Evolutionary conservation across 2,329 filamentous ascomycete genomes (phyloP), one percentile per base, ranked within the genome.

Genomic region (Dichotomopilus funicola): DNA sequence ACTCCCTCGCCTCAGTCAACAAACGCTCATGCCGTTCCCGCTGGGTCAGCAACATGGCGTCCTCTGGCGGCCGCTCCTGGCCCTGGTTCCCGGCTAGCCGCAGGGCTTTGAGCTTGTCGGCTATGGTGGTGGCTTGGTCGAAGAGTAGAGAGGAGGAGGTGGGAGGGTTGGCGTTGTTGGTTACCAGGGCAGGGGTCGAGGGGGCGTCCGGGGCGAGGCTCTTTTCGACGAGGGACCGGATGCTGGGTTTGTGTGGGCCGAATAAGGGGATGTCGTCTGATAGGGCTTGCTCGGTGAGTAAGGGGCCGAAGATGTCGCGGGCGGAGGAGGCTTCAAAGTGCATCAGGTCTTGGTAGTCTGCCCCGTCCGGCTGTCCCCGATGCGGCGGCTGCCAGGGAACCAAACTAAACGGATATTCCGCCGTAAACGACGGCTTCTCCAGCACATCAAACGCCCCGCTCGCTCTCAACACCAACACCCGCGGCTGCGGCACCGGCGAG

Each of bases 381-480:
- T 83, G 76, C 1, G 82, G 81, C 5, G 79, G 66, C 60, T 78
- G 73, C 83, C 83, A 86, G 0, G 82, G 80, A 11, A 83, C 72
- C 58, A 86, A 69, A 59, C 84, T 81, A 58, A 78, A 83, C 9
- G 83, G 70, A 54, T 85, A 81, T 48, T 79, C 75, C 1, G 78
- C 75, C 1, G 80, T 80, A 55, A 76, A 75, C 1, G 81, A 79
- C 4, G 83, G 81, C 63, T 81, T 80, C 60, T 85, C 79, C 33
- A 86, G 66, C 13, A 87, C 81, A 35, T 83, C 81, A 64, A 85
- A 82, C 11, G 72, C 73, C 13, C 83, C 82, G 59, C 79, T 85
- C 37, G 80, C 80, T 33, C 82, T 75, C 33, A 86, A 67, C 1
- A 82, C 81, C 31, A 86, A 67, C 41, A 83, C 70, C n/a, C 83